Evolutionary conservation across 257 asterid species (phyloP).

Genomic region (Oldenlandia corymbosa): DNA sequence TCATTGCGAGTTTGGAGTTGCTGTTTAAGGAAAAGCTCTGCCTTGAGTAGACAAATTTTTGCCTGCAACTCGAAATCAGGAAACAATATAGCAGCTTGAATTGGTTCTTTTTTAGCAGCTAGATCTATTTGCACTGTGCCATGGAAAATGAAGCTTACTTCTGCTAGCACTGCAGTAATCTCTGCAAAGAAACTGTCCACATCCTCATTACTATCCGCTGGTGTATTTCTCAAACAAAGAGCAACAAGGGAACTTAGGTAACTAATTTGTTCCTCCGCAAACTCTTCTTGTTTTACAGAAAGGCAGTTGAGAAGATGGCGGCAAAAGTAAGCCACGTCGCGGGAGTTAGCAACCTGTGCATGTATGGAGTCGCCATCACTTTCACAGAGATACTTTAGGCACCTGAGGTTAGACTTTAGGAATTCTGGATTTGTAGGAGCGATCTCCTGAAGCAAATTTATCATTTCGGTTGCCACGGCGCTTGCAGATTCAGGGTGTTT

Average conservation of each 20-base stretch:
- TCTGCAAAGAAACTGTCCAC: neutral
- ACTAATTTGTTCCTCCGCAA: neutral
- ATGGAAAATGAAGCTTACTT: neutral
- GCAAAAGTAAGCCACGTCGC: neutral
- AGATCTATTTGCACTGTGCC: no score
- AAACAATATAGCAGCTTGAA: neutral
- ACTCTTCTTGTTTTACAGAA: neutral
- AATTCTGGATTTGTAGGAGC: neutral
- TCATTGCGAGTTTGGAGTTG: neutral
- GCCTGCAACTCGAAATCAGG: neutral
- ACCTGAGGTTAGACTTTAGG: no score
- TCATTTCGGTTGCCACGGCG: neutral
- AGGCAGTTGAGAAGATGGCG: neutral
- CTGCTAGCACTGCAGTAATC: neutral
- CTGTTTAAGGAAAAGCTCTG: no score
- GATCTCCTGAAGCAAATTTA: conserved; percentile 2
- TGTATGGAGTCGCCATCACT: no score
- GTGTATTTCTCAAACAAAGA: neutral
- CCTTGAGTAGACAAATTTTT: neutral
- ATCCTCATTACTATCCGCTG: no score
- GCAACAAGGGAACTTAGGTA: neutral
- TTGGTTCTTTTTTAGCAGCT: no score
- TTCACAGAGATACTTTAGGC: no score
- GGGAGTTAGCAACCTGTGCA: neutral
- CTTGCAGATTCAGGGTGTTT: neutral